Evolutionary conservation across 305 asterid genomes (phyloP).

Genomic region (Stenogyne calaminthoides): DNA sequence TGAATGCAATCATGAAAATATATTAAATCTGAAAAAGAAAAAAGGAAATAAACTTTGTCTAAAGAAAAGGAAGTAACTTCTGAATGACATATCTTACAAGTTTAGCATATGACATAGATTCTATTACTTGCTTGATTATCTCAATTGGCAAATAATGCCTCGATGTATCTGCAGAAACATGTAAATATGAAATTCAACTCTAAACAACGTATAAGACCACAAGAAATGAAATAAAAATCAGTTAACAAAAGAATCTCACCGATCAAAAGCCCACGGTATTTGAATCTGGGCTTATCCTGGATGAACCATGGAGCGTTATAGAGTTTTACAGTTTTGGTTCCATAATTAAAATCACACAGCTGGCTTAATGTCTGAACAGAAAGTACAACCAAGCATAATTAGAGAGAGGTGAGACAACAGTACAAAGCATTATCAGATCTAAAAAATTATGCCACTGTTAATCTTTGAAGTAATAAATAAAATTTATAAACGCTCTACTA

Average conservation of each 20-base stretch:
- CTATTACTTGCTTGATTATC: constrained; percentile 83
- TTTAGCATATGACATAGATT: constrained; percentile 93
- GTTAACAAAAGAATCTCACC: constrained; percentile 50
- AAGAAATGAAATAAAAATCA: constrained; percentile 10
- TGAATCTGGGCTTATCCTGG: constrained; percentile 87
- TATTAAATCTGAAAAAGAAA: constrained; percentile 19
- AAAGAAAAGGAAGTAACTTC: constrained; percentile 26
- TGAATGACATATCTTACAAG: constrained; percentile 64
- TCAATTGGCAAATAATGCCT: constrained; percentile 84
- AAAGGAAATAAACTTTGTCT: constrained; percentile 20
- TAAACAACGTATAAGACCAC: constrained; percentile 19
- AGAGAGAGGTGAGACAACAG: constrained; percentile 22
- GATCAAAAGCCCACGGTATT: constrained; percentile 78
- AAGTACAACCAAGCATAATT: constrained; percentile 29
- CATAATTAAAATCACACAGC: constrained; percentile 77
- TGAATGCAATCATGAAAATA: constrained; percentile 48
- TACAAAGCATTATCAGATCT: constrained; percentile 4
- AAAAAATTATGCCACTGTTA: background rate
- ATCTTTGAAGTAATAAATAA: background rate
- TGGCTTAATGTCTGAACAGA: constrained; percentile 82
- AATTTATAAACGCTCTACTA: constrained; percentile 12
- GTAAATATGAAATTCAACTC: constrained; percentile 23
- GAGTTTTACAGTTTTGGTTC: constrained; percentile 66
- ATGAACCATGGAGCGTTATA: constrained; percentile 88
- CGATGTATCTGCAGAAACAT: constrained; percentile 74